A percentile compares a stretch with the other conserved stretches of the same genome.
phyloP scores from a whole-genome alignment of 495 filamentous ascomycete species.

The Corynascus novoguineensis region DNA sequence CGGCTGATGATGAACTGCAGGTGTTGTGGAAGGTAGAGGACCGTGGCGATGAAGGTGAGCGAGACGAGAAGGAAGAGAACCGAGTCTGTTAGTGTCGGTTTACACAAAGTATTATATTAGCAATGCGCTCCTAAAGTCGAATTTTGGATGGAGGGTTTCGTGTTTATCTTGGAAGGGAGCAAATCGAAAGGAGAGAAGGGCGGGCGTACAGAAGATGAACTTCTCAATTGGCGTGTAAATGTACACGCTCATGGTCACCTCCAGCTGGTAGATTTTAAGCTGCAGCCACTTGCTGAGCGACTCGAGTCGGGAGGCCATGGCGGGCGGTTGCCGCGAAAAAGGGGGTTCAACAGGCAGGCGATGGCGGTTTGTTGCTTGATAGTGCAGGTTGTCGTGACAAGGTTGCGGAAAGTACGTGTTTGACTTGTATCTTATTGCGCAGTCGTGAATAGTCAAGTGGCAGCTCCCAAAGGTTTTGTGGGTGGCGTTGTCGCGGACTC shows the following conservation, averaged over 20 bases:
- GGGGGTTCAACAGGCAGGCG: background rate
- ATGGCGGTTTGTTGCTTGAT: too few relatives aligned
- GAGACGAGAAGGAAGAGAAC: constrained; percentile 80
- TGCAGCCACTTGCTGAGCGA: constrained; percentile 42
- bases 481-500: background rate
- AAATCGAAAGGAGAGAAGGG: background rate
- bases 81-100: constrained; percentile 59
- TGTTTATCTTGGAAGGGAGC: too few relatives aligned
- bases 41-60: constrained; percentile 77
- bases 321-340: background rate
- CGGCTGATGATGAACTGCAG: constrained; percentile 69
- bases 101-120: too few relatives aligned
- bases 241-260: constrained; percentile 44
- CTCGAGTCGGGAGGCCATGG: constrained; percentile 31
- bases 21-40: constrained; percentile 90
- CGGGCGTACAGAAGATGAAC: constrained; percentile 40
- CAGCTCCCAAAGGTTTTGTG: background rate
- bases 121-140: too few relatives aligned
- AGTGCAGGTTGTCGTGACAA: background rate
- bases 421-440: background rate
- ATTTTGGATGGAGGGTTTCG: background rate
- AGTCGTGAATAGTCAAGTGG: background rate
- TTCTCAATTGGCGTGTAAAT: constrained; percentile 45
- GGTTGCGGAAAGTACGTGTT: background rate
- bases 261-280: constrained; percentile 46